Percentiles rank a stretch among this genome's conserved stretches.
Evolutionary conservation across 306 rosid genomes (phyloP).

Genomic region (Argentina anserina): DNA sequence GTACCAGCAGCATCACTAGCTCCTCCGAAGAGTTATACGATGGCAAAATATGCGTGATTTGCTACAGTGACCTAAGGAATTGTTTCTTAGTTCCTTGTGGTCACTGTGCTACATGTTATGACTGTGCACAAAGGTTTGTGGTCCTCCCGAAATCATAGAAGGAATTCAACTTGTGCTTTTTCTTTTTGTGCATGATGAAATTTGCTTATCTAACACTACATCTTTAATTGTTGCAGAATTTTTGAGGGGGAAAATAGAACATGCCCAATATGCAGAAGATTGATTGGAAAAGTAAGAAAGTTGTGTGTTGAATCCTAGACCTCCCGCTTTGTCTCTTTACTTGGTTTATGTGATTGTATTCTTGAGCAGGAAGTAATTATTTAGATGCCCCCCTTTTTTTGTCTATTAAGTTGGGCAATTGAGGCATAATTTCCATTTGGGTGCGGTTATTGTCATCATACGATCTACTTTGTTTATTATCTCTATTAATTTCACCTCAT

Average conservation of each 20-base stretch:
- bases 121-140: conserved; percentile 32
- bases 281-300: conserved; percentile 33
- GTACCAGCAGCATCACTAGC: not conserved
- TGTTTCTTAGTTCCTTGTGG: conserved; percentile 50
- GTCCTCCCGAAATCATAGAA: not conserved
- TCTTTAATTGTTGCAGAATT: conserved; percentile 23
- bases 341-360: not conserved
- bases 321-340: not conserved
- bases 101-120: conserved; percentile 38
- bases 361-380: not conserved
- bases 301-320: conserved; percentile 6
- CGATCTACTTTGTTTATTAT: too few species aligned
- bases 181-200: not conserved
- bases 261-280: conserved; percentile 38
- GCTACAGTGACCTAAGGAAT: conserved; percentile 34
- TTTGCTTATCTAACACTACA: not conserved
- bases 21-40: conserved; percentile 35
- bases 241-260: conserved; percentile 32
- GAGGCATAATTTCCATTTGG: not conserved
- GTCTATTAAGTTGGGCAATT: not conserved
- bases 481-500: too few species aligned
- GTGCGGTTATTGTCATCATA: too few species aligned
- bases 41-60: conserved; percentile 36
- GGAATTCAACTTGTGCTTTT: not conserved
- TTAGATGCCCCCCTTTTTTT: not conserved